Evolutionary conservation across 345 rosid species (phyloP).

Genomic region (Salix purpurea): DNA sequence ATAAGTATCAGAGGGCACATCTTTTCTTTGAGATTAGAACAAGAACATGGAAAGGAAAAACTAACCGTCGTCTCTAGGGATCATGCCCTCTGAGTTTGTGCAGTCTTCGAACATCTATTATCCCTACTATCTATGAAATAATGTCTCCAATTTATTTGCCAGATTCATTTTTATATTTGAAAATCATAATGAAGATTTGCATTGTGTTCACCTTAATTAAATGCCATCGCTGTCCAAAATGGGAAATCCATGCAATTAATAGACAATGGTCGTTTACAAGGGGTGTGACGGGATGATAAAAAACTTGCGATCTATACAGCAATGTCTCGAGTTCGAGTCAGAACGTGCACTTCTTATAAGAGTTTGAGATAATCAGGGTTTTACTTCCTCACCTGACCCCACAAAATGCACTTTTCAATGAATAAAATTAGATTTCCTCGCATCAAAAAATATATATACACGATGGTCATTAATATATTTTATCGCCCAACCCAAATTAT

Average conservation of each 20-base stretch:
- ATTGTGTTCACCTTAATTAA: background rate
- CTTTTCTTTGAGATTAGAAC: background rate
- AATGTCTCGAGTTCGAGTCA: too few relatives aligned
- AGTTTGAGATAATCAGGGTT: too few relatives aligned
- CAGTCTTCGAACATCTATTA: background rate
- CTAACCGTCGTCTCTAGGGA: background rate
- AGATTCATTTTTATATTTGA: background rate
- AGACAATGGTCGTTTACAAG: background rate
- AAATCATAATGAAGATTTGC: background rate
- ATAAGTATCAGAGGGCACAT: background rate
- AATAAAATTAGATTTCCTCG: too few relatives aligned
- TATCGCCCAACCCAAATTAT: background rate
- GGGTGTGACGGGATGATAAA: too few relatives aligned
- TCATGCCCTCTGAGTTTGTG: background rate
- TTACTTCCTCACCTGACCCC: too few relatives aligned
- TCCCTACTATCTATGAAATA: background rate
- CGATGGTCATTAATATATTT: background rate
- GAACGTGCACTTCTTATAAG: rapidly evolving
- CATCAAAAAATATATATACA: background rate
- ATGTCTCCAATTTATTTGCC: background rate
- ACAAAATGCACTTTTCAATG: too few relatives aligned
- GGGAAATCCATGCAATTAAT: background rate
- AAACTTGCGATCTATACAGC: too few relatives aligned
- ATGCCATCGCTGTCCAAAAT: background rate
- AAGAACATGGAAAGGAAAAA: background rate